Base-by-base conservation (phyloP, 352 stramenopile species). In the Phytopythium delawarense region DNA sequence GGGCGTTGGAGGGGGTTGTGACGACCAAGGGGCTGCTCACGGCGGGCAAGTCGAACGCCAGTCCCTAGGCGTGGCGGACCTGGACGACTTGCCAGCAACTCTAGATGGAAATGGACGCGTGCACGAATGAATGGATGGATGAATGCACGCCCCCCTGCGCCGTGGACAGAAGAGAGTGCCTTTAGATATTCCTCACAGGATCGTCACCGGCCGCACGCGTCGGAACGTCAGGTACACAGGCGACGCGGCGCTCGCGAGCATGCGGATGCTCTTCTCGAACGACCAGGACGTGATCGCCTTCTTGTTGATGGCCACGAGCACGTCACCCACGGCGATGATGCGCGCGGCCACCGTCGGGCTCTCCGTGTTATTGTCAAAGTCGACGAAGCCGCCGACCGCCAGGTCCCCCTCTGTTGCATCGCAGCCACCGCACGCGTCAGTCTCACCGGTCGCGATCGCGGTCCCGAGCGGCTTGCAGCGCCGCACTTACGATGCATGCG, bases 271-370 rank as follows among this genome's bases (percentile, higher is more conserved):
- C 57, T 86, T 91, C 67, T 93, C 87, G 64, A 94, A 94, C 4
- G 84, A 90, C 65, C 81, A 91, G 21, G 83, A 88, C 42, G 79
- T 92, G 72, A 92, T 92, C 56, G 75, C 87, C 59, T 92, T 96
- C 54, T 94, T 96, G 78, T 94, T 94, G 64, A 94, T 94, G 50
- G 84, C 84, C 23, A 94, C 81, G 45, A 94, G 72, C 37, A 87
- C 74, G 59, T 94, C 84, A 42, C 85, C 79, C 50, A 90, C 82
- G 4, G 81, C 73, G 63, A 94, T 92, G 66, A 92, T 84, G 35
- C 84, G 78, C 50, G 84, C 81, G 4, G 84, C 83, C 39, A 92
- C 82, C 3, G 82, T 81, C 58, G 84, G 84, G 68, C 84, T 94
- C 66, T 94, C 84, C 34, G 71, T 86, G 57, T 87, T 89, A 69